phyloP scores from a whole-genome alignment of 2,329 filamentous ascomycete species.

The Zasmidium cellare region DNA sequence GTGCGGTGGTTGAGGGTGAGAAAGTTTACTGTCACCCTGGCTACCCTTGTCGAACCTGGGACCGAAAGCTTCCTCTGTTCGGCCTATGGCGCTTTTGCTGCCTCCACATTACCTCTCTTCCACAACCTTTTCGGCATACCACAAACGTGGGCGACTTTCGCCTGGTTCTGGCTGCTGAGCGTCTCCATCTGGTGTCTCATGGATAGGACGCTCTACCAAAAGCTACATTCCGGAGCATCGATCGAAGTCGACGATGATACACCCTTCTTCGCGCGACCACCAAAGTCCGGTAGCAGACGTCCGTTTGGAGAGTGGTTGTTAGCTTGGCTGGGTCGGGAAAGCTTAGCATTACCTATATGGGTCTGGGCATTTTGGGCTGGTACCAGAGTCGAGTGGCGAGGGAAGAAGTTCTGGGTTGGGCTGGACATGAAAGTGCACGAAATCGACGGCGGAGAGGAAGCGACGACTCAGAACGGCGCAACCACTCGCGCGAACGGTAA shows the following conservation, averaged over 20 bases:
- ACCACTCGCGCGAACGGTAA: slow-evolving; percentile 7
- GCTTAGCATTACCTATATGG: slow-evolving; percentile 86
- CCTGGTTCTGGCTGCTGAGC: slow-evolving; percentile 63
- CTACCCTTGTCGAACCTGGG: slow-evolving; percentile 88
- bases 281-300: slow-evolving; percentile 51
- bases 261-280: slow-evolving; percentile 66
- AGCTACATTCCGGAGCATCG: slow-evolving; percentile 71
- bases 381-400: slow-evolving; percentile 82
- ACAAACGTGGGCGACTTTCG: slow-evolving; percentile 68
- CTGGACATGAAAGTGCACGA: slow-evolving; percentile 78
- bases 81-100: slow-evolving; percentile 73
- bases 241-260: slow-evolving; percentile 72
- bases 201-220: slow-evolving; percentile 72
- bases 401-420: slow-evolving; percentile 76
- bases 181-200: slow-evolving; percentile 70
- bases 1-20: slow-evolving; percentile 89
- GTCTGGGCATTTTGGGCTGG: slow-evolving; percentile 86
- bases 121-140: slow-evolving; percentile 54
- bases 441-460: slow-evolving; percentile 14
- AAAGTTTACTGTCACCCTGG: slow-evolving; percentile 88
- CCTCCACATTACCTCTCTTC: slow-evolving; percentile 72
- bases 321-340: slow-evolving; percentile 83
- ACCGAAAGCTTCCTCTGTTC: slow-evolving; percentile 87
- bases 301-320: slow-evolving; percentile 69
- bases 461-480: too few relatives aligned